Evolutionary conservation across 2,329 filamentous ascomycete genomes (phyloP), one percentile per base, ranked within the genome.

Genomic region (Fusarium marasasianum): DNA sequence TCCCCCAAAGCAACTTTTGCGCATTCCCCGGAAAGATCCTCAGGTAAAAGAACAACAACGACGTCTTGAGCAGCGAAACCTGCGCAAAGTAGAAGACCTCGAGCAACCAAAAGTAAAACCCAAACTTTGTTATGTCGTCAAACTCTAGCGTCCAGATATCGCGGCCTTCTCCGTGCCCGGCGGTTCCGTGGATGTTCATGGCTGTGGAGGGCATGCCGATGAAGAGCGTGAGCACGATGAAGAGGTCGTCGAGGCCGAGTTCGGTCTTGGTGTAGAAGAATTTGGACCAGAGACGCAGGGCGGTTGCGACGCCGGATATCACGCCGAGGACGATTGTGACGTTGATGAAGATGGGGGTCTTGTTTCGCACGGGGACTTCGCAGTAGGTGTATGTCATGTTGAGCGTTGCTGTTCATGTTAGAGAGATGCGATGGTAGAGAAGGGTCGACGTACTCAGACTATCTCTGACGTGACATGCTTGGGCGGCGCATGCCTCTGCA

Each of bases 41-140:
- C 22, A 84, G 77, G 62, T 85, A 86, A 67, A 86, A 84, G 63
- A 82, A 79, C 12, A 85, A 71, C 17, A 86, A 73, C 3, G 84
- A 83, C 31, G 84, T 74, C 72, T 86, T 85, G 45, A 83, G 78
- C 10, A 84, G 71, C 17, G 80, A 79, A 58, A 83, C 78, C 38
- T 82, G 78, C 1, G 79, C 37, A 70, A 85, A 81, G 72, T 86
- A 86, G 26, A 85, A 76, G 0, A 83, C 76, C 45, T 83, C 81
- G 7, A 82, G 72, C 12, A 81, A 31, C 70, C 78, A 82, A 61
- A 83, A 82, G 50, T 63, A 81, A 7, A 73, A 61, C 12, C 69
- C 76, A 26, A 81, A 82, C 3, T 60, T 40, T 7, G 65, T 67
- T n/a, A 79, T 69, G n/a, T 75, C 41, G n/a, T 65, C 24, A 10